Evolutionary conservation across 495 filamentous ascomycete species (phyloP).

Genomic region (Friedmanniomyces simplex): DNA sequence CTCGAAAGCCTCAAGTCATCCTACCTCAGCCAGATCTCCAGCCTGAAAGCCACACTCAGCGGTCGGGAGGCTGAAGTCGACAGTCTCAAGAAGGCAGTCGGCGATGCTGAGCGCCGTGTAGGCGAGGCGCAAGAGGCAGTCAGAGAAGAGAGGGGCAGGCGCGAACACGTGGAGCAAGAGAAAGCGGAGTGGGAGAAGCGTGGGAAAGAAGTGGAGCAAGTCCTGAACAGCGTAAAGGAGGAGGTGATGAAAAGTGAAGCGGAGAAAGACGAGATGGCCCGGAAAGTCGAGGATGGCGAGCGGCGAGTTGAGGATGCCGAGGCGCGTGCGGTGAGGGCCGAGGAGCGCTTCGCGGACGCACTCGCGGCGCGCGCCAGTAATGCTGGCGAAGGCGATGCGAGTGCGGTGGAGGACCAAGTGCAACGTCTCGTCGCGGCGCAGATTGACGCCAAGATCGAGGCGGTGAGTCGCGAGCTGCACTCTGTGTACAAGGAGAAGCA

Average conservation of each 20-base stretch:
- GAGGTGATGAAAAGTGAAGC: constrained; percentile 67
- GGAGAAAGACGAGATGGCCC: constrained; percentile 55
- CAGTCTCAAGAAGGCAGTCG: constrained; percentile 72
- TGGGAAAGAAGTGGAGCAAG: constrained; percentile 71
- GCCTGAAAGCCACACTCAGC: constrained; percentile 74
- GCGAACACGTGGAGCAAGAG: constrained; percentile 63
- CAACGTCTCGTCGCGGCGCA: constrained; percentile 21
- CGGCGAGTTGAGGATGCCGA: constrained; percentile 39
- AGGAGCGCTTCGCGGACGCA: constrained; percentile 22
- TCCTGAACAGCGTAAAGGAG: constrained; percentile 65
- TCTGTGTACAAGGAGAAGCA: constrained; percentile 93
- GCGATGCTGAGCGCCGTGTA: constrained; percentile 83
- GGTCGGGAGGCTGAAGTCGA: constrained; percentile 85
- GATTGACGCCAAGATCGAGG: constrained; percentile 75
- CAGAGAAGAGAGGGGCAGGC: constrained; percentile 57
- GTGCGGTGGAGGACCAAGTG: constrained; percentile 17
- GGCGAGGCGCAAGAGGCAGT: constrained; percentile 72
- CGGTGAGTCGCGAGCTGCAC: constrained; percentile 81
- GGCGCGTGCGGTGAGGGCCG: constrained; percentile 25
- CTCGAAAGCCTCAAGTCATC: constrained; percentile 81
- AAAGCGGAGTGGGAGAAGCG: constrained; percentile 73
- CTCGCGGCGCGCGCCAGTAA: constrained; percentile 16
- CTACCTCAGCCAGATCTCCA: constrained; percentile 82
- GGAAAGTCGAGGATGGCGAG: constrained; percentile 57
- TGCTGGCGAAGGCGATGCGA: constrained; percentile 13